Conservation (phyloP, 495 filamentous ascomycete genomes). For the Aspergillus taichungensis region DNA sequence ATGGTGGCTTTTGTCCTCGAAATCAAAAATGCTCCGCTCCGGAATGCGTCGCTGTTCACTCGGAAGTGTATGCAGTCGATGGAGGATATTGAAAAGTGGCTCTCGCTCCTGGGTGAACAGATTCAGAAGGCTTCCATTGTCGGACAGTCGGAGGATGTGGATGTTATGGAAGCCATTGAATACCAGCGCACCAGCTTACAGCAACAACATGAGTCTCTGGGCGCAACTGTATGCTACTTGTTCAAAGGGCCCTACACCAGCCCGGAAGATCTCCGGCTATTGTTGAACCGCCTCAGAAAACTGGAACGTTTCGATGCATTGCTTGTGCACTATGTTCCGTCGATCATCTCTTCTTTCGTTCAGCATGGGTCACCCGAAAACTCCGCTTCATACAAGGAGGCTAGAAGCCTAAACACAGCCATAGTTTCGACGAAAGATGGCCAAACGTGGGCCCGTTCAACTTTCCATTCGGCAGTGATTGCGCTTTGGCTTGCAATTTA, state of each 20-base stretch:
- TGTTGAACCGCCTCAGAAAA: slow-evolving; percentile 55
- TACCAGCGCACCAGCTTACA: slow-evolving; percentile 63
- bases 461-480: slow-evolving; percentile 65
- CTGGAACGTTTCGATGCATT: slow-evolving; percentile 63
- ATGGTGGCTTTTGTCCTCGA: slow-evolving; percentile 36
- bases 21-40: slow-evolving; percentile 31
- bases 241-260: slow-evolving; percentile 63
- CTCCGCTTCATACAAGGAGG: slow-evolving; percentile 48
- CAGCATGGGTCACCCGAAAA: slow-evolving; percentile 68
- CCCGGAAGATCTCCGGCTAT: slow-evolving; percentile 59
- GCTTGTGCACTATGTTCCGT: slow-evolving; percentile 71
- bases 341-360: slow-evolving; percentile 61
- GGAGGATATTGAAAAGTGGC: slow-evolving; percentile 60
- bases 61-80: slow-evolving; percentile 65
- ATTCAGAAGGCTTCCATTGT: slow-evolving; percentile 61
- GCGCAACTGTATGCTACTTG: slow-evolving; percentile 62
- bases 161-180: slow-evolving; percentile 60
- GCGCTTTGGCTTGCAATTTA: slow-evolving; percentile 88
- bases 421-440: slow-evolving; percentile 55
- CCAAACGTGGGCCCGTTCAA: slow-evolving; percentile 57
- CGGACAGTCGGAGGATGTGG: slow-evolving; percentile 46
- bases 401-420: slow-evolving; percentile 57
- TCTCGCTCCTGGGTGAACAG: slow-evolving; percentile 63
- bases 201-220: slow-evolving; percentile 83
- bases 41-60: slow-evolving; percentile 46